A percentile compares a stretch with the other conserved stretches of the same genome.
Conservation (phyloP, 345 rosid species). For the Abelmoschus esculentus region DNA sequence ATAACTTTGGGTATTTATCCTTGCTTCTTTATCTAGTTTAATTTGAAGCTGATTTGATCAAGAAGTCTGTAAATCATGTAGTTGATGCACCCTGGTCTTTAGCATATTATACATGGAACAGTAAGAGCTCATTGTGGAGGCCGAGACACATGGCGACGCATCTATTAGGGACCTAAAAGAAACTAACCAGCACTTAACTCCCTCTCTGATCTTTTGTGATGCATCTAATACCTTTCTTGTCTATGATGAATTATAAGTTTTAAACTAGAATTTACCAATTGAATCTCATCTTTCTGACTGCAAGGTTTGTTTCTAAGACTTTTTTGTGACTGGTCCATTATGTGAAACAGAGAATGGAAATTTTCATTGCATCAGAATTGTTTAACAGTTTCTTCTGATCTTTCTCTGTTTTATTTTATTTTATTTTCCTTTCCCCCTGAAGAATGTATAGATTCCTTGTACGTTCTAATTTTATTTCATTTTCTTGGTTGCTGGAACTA, state of each 20-base stretch:
- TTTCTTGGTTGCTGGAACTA: constrained; percentile 16
- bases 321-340: background rate
- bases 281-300: background rate
- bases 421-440: background rate
- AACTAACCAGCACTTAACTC: background rate
- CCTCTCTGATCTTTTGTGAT: background rate
- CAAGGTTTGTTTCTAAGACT: background rate
- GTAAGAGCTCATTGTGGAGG: background rate
- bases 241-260: background rate
- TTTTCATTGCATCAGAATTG: background rate
- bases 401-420: background rate
- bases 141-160: background rate
- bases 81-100: background rate
- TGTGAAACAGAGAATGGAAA: background rate
- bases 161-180: background rate
- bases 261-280: background rate
- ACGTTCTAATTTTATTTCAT: constrained; percentile 1
- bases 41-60: background rate
- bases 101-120: background rate
- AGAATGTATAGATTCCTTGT: background rate
- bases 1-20: background rate
- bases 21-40: background rate
- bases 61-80: background rate
- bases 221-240: background rate
- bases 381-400: background rate